phyloP scores from a whole-genome alignment of 176 grass and related monocot genomes.

The sorghum (Sorghum bicolor) region DNA sequence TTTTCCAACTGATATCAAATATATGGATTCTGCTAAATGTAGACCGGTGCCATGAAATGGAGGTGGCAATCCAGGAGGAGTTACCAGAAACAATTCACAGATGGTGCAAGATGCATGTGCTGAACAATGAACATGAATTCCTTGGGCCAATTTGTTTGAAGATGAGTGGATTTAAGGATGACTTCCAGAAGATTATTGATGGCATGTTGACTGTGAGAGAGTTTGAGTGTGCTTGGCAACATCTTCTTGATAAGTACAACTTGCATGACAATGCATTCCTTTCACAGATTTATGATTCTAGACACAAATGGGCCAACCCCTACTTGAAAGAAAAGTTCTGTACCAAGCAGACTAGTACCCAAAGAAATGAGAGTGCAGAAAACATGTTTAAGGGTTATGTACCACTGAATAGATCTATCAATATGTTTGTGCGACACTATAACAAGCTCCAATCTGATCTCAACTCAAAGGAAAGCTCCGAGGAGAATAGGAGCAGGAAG shows the following conservation, averaged over 20 bases:
- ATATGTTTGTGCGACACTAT: conserved; percentile 5
- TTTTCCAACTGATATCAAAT: not conserved
- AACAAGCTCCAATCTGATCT: conserved; percentile 1
- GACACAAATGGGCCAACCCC: not conserved
- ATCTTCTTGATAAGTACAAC: conserved; percentile 12
- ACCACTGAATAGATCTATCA: not conserved
- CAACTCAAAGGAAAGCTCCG: not conserved
- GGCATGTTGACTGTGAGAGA: conserved; percentile 13
- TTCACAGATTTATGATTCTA: conserved; percentile 1
- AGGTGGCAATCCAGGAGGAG: conserved; percentile 2
- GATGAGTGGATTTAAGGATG: conserved; percentile 10
- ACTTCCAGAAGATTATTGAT: not conserved
- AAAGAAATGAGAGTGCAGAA: not conserved
- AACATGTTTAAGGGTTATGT: conserved; percentile 6
- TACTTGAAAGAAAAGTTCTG: not conserved
- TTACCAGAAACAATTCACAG: not conserved
- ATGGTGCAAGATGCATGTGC: conserved; percentile 17
- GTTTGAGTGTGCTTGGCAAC: conserved; percentile 4
- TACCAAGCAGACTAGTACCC: not conserved
- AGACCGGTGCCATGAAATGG: not conserved
- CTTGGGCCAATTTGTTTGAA: not conserved
- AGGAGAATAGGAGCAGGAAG: not conserved
- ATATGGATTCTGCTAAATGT: not conserved
- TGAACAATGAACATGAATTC: not conserved
- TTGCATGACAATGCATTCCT: not conserved